Conservation (phyloP, 306 rosid species). For the Prunus persica region DNA sequence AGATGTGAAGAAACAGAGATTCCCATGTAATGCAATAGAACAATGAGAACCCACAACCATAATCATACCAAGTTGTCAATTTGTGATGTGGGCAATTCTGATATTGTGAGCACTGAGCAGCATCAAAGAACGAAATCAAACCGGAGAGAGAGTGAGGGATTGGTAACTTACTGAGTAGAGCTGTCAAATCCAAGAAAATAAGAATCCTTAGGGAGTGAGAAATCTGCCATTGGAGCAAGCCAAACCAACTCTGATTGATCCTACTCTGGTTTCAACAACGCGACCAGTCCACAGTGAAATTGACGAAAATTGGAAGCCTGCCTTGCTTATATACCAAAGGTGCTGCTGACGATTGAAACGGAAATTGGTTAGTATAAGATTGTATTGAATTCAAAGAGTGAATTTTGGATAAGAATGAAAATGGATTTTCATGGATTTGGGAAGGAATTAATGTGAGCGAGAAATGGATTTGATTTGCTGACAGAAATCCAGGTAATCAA, state of each 20-base stretch:
- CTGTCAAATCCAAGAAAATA: conserved; percentile 87
- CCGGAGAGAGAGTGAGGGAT: background rate
- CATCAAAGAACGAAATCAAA: background rate
- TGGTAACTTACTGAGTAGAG: conserved; percentile 74
- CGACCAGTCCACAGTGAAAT: background rate
- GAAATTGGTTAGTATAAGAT: background rate
- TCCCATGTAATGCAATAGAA: background rate
- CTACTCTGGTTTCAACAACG: background rate
- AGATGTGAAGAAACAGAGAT: background rate
- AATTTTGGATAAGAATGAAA: conserved; percentile 5
- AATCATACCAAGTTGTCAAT: background rate
- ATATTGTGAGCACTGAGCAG: background rate
- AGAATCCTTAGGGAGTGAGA: conserved; percentile 60
- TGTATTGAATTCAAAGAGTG: background rate
- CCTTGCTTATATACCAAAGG: background rate
- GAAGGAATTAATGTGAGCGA: background rate
- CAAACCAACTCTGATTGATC: background rate
- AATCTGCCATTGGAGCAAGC: conserved; percentile 53
- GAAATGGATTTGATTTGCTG: background rate
- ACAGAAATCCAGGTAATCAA: background rate
- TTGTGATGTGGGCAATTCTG: conserved; percentile 14
- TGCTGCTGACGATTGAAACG: background rate
- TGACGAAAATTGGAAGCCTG: background rate
- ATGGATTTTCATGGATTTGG: background rate
- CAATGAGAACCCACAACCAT: background rate